phyloP scores from a whole-genome alignment of 1,139 yeast genomes.

The Kurtzmaniella quercitrusa region DNA sequence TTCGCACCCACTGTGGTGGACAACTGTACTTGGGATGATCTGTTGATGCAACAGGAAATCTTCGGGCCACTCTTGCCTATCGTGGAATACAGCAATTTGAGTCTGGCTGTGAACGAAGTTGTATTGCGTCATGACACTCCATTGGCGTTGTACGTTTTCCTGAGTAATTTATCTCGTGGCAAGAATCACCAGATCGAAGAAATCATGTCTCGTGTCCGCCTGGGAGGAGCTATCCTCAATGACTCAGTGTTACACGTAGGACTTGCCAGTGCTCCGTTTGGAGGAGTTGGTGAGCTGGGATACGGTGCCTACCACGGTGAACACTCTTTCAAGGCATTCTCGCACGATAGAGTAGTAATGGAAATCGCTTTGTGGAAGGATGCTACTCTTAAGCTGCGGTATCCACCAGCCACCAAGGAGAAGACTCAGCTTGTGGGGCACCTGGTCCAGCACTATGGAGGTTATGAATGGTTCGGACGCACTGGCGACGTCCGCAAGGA shows the following conservation, averaged over 20 bases:
- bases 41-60: constrained; percentile 70
- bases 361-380: constrained; percentile 71
- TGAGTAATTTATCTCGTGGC: constrained; percentile 36
- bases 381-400: constrained; percentile 51
- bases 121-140: constrained; percentile 72
- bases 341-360: constrained; percentile 71
- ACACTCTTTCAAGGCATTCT: constrained; percentile 66
- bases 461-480: constrained; percentile 35
- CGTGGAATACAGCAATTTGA: constrained; percentile 49
- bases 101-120: constrained; percentile 46
- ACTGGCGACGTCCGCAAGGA: constrained; percentile 28
- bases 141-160: constrained; percentile 74
- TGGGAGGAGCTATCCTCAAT: constrained; percentile 73
- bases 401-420: constrained; percentile 56
- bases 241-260: constrained; percentile 75
- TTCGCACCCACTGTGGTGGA: constrained; percentile 74
- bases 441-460: constrained; percentile 25
- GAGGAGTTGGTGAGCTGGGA: constrained; percentile 88
- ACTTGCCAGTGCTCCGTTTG: constrained; percentile 76
- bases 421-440: constrained; percentile 28
- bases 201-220: constrained; percentile 54
- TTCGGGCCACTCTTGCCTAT: constrained; percentile 89
- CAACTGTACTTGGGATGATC: constrained; percentile 60
- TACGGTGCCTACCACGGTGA: constrained; percentile 78
- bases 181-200: constrained; percentile 47